phyloP scores from a whole-genome alignment of 805 yeast genomes.

The Pichia occidentalis region DNA sequence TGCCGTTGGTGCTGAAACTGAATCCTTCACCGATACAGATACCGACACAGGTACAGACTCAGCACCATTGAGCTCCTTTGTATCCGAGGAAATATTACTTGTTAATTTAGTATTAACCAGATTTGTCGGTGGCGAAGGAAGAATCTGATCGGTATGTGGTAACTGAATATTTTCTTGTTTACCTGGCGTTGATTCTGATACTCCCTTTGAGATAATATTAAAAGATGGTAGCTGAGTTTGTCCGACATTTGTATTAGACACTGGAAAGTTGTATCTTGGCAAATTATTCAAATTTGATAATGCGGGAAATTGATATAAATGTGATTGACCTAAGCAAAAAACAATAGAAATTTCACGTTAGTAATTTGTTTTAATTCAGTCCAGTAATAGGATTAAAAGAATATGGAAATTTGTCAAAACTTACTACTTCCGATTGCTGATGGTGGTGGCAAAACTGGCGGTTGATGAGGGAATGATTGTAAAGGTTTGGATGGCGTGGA shows the following conservation, averaged over 20 bases:
- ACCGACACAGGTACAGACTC: too few relatives aligned
- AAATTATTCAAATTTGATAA: conserved; percentile 45
- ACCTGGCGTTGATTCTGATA: neutral
- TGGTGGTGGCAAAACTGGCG: conserved; percentile 15
- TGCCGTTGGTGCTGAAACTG: too few relatives aligned
- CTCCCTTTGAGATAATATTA: conserved; percentile 17
- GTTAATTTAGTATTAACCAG: too few relatives aligned
- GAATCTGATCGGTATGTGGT: too few relatives aligned
- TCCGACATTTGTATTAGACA: neutral
- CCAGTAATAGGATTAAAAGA: neutral
- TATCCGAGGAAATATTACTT: too few relatives aligned
- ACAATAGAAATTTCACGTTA: conserved; percentile 7
- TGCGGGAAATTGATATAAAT: conserved; percentile 42
- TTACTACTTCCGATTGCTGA: conserved; percentile 12
- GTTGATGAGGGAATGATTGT: conserved; percentile 9
- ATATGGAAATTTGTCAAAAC: conserved; percentile 1
- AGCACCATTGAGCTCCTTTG: too few relatives aligned
- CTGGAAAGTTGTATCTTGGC: conserved; percentile 32
- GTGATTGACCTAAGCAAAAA: conserved; percentile 35
- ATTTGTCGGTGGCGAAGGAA: too few relatives aligned
- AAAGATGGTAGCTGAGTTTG: conserved; percentile 15
- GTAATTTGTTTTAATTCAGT: neutral
- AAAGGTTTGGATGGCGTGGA: too few relatives aligned
- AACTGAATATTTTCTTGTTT: conserved; percentile 8
- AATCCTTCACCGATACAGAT: too few relatives aligned